Evolutionary conservation across 176 grass and related monocot genomes (phyloP).

Genomic region (Triticum turgidum): DNA sequence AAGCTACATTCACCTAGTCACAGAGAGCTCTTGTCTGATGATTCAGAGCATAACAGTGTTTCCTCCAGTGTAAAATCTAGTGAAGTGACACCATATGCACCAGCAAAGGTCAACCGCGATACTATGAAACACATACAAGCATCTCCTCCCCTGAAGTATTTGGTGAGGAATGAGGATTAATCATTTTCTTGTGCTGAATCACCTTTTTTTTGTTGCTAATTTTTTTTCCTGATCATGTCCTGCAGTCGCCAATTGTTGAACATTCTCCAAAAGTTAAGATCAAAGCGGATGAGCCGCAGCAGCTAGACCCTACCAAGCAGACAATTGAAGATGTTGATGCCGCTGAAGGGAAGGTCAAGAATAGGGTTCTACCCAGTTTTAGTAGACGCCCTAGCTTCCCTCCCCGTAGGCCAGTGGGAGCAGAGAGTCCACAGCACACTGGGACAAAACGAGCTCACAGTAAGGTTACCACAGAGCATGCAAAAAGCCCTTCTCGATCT

Average conservation of each 20-base stretch:
- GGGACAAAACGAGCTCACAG: constrained; percentile 50
- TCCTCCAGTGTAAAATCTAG: constrained; percentile 71
- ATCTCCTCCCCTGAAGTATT: constrained; percentile 56
- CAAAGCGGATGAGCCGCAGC: constrained; percentile 42
- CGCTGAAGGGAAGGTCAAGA: constrained; percentile 43
- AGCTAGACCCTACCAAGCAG: constrained; percentile 45
- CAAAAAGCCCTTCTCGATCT: constrained; percentile 48
- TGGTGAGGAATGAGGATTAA: constrained; percentile 71
- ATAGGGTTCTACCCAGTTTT: constrained; percentile 38
- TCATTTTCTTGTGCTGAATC: constrained; percentile 27
- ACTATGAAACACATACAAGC: constrained; percentile 47
- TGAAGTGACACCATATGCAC: constrained; percentile 54
- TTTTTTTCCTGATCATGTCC: constrained; percentile 26
- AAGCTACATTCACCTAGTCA: constrained; percentile 49
- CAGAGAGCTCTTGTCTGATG: constrained; percentile 51
- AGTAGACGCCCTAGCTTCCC: constrained; percentile 43
- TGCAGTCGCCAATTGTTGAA: constrained; percentile 75
- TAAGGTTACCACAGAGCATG: constrained; percentile 37
- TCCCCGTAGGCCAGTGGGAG: constrained; percentile 30
- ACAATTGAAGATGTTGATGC: constrained; percentile 33
- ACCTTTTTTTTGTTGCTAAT: constrained; percentile 34
- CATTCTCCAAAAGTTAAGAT: constrained; percentile 52
- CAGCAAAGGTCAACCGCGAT: constrained; percentile 48
- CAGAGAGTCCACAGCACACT: constrained; percentile 45
- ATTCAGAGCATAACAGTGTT: constrained; percentile 56